Base-by-base conservation (phyloP, 2,329 filamentous ascomycete genomes). In the Paracamarosporium sp. region DNA sequence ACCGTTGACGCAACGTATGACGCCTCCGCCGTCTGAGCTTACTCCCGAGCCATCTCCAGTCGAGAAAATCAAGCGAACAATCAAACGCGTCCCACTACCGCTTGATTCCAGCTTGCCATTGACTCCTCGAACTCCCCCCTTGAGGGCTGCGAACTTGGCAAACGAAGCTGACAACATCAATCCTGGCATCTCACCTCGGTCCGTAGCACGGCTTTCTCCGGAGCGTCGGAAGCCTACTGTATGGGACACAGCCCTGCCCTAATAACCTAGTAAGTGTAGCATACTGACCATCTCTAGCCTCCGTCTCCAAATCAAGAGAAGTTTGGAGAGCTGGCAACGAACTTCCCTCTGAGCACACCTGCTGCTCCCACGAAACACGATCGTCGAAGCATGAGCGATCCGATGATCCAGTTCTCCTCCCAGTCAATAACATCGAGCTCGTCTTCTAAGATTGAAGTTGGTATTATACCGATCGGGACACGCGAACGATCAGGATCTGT, bases 381-480 rank as follows among this genome's bases (percentile, higher is more conserved):
- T 9, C 64, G 65, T 43, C 69, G 69, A 13, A 70, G 66, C 38
- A 64, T 68, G 54, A 70, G 65, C 53, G 70, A 73, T 17, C 67
- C 66, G 3, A 62, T 61, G 27, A 59, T 73, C 22, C 53, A 66
- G 12, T 59, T 61, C 13, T 66, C 68, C 31, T 52, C 61, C 6
- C 45, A 52, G 13, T 56, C 60, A 8, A 50, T 56, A 11, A 55
- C 61, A 22, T 59, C 61, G 9, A 56, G 67, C 17, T 44, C 46
- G 31, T 57, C 52, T 13, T 60, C 46, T 25, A 31, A 27, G 33
- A 3, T 43, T 20, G 55, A 38, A 17, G 46, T 27, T 5, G 55
- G 55, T 2, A 28, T 20, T 6, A 57, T 55, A n/a, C 50, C 22
- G 7, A 35, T 46, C 20, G 40, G 36, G n/a, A 46, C 11, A 30